Evolutionary conservation across 2,329 filamentous ascomycete genomes (phyloP).

Genomic region (Microdochium nivale): DNA sequence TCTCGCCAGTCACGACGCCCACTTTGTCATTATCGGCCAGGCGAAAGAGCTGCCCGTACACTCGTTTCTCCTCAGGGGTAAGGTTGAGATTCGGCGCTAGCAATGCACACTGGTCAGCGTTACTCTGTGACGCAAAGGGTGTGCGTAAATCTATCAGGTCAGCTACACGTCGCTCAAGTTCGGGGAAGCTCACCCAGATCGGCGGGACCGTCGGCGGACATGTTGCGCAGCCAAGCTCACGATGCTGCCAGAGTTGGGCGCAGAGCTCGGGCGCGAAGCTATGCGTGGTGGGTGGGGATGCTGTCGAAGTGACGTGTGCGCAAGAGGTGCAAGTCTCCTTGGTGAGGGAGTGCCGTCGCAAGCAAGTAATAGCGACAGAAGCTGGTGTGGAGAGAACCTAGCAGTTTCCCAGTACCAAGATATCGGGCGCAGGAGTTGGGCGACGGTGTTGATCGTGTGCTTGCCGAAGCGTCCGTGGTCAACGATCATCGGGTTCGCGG

Average conservation of each 20-base stretch:
- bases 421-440: not conserved
- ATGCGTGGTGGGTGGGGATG: not conserved
- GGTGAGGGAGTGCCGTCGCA: no score
- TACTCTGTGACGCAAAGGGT: not conserved
- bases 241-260: not conserved
- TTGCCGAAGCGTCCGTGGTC: not conserved
- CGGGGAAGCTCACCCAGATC: not conserved
- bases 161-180: not conserved
- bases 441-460: not conserved
- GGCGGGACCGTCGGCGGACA: not conserved
- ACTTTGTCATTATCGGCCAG: slow-evolving; percentile 87
- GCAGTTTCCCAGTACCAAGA: not conserved
- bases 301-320: not conserved
- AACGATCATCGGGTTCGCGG: not conserved
- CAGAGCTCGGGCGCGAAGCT: not conserved
- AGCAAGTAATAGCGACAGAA: not conserved
- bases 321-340: no score
- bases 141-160: not conserved
- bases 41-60: slow-evolving; percentile 87
- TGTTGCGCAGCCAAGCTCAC: not conserved
- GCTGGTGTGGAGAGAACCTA: not conserved
- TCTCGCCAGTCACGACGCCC: slow-evolving; percentile 89
- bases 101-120: slow-evolving; percentile 24
- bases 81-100: slow-evolving; percentile 68
- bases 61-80: slow-evolving; percentile 83